Evolutionary conservation across 2,329 filamentous ascomycete species (phyloP), one percentile per base, ranked within the genome.

Genomic region (Cladosporium sp.): DNA sequence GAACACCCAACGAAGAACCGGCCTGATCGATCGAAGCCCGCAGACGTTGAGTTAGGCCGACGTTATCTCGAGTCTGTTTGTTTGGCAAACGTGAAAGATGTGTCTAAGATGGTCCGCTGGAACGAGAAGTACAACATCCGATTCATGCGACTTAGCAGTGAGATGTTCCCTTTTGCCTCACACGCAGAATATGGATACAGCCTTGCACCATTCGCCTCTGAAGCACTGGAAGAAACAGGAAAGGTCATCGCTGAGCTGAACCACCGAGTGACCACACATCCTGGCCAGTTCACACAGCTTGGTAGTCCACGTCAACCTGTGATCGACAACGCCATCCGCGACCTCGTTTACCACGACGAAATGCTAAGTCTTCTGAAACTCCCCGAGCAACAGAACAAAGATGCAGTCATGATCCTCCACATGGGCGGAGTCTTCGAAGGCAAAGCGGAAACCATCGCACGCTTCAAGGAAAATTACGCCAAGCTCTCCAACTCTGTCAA

Each of bases 141-240:
- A 71, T 97, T 98, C 77, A 87, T 98, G 86, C 87, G 94, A 1
- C 82, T 98, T 24, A 96, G 92, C 71, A 96, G 92, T 64, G 94
- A 97, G 72, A 97, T 97, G 91, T 98, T 98, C 70, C 94, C 94
- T 0, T 97, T 97, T 76, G 94, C 94, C 1, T 96, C 92, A 70
- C 94, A 98, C 74, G 85, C 86, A 28, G 90, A 92, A 68, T 90
- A 96, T 70, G 94, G 93, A 0, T 98, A 98, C 78, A 90, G 87
- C 71, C 83, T 98, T 14, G 89, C 88, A 0, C 90, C 91, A 0
- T 97, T 97, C 76, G 94, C 93, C 0, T 87, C 91, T 0, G 89
- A 93, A 15, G 88, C 86, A 0, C 82, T 98, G 11, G 89, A 86
- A 2, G 89, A 93, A 70, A 92, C 87, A 8, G 94, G 94, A 1